These are phyloP conservation scores for Aechmea fasciata DNA, from an alignment of 176 grass and related monocot genomes.

Conservation along the genomic window DNA sequence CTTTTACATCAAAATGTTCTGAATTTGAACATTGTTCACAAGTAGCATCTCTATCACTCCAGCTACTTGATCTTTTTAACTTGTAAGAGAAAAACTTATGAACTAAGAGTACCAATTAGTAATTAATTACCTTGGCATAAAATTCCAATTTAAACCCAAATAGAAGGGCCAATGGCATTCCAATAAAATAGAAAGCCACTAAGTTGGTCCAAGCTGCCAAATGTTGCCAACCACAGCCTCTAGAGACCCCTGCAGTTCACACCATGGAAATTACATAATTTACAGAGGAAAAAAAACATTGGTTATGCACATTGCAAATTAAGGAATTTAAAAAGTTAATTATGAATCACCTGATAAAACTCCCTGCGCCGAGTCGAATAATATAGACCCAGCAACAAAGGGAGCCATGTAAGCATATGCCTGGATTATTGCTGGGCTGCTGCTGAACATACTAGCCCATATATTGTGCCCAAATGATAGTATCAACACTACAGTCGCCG, in stretches of 20 bases:
- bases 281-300: background rate
- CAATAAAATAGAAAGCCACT: slow-evolving; percentile 79
- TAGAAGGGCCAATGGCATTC: slow-evolving; percentile 59
- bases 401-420: slow-evolving; percentile 56
- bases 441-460: slow-evolving; percentile 74
- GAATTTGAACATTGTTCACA: background rate
- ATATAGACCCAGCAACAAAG: slow-evolving; percentile 45
- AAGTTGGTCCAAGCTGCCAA: slow-evolving; percentile 72
- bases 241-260: slow-evolving; percentile 45
- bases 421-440: slow-evolving; percentile 37
- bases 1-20: background rate
- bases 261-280: background rate
- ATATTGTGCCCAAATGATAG: slow-evolving; percentile 42
- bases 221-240: slow-evolving; percentile 96
- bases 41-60: background rate
- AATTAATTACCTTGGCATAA: slow-evolving; percentile 25
- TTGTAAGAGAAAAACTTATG: background rate
- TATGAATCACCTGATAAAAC: slow-evolving; percentile 43
- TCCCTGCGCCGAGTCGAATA: slow-evolving; percentile 77
- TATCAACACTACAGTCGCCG: slow-evolving; percentile 30
- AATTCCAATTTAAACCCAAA: slow-evolving; percentile 67
- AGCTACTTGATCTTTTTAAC: background rate
- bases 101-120: background rate
- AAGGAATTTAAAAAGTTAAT: background rate
- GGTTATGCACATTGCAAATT: background rate